A percentile compares a stretch with the other conserved stretches of the same genome.
Evolutionary conservation across 257 asterid genomes (phyloP).

Genomic region (Cinchona pubescens): DNA sequence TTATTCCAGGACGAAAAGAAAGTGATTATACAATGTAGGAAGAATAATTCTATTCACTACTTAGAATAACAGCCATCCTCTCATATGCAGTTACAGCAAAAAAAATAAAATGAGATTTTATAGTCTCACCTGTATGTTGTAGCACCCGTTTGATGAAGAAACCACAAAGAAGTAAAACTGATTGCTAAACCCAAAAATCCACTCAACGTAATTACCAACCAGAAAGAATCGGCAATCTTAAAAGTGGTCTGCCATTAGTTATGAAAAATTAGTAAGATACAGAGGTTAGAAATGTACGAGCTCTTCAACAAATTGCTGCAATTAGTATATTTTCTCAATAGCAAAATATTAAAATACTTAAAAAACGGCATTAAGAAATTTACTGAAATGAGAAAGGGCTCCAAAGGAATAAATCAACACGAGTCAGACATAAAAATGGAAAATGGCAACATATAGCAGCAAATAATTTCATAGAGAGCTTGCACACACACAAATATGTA

Average conservation of each 20-base stretch:
- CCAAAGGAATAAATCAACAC: background rate
- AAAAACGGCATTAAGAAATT: background rate
- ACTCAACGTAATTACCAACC: constrained; percentile 77
- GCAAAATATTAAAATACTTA: too few relatives aligned
- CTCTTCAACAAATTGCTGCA: background rate
- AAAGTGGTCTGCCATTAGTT: constrained; percentile 56
- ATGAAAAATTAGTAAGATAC: background rate
- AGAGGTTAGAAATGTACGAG: background rate
- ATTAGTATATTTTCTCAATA: too few relatives aligned
- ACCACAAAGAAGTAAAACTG: constrained; percentile 98
- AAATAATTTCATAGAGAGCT: background rate
- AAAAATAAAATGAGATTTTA: background rate
- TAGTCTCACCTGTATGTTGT: constrained; percentile 73
- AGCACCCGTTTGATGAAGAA: constrained; percentile 95
- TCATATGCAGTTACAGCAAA: background rate
- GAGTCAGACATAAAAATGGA: too few relatives aligned
- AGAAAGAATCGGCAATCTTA: constrained; percentile 68
- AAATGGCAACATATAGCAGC: background rate
- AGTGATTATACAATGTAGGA: background rate
- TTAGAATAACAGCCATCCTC: background rate
- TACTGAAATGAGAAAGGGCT: too few relatives aligned
- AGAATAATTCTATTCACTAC: background rate
- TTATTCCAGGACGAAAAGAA: background rate
- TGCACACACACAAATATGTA: too few relatives aligned
- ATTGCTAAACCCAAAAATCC: constrained; percentile 88